Base-by-base conservation (phyloP, 768 basidiomycete genomes). In the Calocybe gangraenosa region DNA sequence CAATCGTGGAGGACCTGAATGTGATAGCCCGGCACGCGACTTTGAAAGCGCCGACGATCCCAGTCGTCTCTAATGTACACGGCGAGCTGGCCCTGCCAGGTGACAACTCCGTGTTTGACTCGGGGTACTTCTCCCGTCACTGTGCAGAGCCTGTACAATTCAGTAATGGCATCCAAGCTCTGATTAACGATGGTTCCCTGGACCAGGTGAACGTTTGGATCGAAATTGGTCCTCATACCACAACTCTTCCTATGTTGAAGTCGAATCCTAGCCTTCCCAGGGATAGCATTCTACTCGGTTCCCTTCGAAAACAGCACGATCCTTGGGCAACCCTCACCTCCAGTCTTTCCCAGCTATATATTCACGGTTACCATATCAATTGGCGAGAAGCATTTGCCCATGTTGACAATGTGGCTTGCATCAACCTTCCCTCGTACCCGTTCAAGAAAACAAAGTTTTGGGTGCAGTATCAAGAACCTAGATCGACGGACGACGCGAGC, bases 201-300 rank as follows among this genome's bases (percentile, higher is more conserved):
- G 39, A 54, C 33, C 46, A 57, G 11, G 57, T 70, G 6, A 68
- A 68, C 33, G 70, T 68, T 0, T 87, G 79, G 78, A 66, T 88
- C 7, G 86, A 88, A 59, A 70, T 87, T 34, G 79, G 85, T 1
- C 82, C 85, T 9, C 81, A 85, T 49, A 64, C 76, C 0, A 70
- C 71, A 3, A 71, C 73, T 11, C 64, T 85, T 2, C 74, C 82
- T 0, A 75, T 84, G 74, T 55, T 88, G 7, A 72, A 69, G 56
- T 64, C 68, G 8, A 68, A 66, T 44, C 53, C 64, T 13, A 50
- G 58, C 0, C 40, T 74, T 10, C 56, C 65, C 3, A 48, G 57
- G 31, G 58, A 65, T 13, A 46, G 55, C 6, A 31, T 74, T 3
- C 60, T 78, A 8, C 62, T 88, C 23, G 62, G 70, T 0, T 80